phyloP scores from a whole-genome alignment of 169 alveolate genomes.

The Plasmodium cynomolgi region DNA sequence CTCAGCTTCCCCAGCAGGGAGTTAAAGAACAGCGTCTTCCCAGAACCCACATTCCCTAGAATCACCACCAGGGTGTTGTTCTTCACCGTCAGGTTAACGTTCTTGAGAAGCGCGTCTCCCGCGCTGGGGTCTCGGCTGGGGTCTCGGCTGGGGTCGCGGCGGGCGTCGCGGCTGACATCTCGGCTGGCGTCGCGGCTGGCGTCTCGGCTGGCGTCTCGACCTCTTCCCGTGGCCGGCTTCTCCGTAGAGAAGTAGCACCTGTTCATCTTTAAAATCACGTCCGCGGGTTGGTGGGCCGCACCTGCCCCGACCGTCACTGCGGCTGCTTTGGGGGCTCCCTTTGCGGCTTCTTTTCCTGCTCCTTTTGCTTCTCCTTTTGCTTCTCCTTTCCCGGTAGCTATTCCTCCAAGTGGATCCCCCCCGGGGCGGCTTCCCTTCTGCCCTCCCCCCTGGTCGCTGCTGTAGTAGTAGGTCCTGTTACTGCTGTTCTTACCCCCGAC shows the following conservation, averaged over 20 bases:
- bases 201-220: neutral
- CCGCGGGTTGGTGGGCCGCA: neutral
- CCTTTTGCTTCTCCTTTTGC: no score
- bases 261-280: neutral
- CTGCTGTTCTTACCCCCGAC: neutral
- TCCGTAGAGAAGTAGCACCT: neutral
- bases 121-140: no score
- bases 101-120: neutral
- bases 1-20: slow-evolving; percentile 81
- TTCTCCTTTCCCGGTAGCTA: no score
- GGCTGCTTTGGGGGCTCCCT: no score
- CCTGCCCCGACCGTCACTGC: no score
- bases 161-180: neutral
- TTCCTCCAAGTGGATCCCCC: neutral
- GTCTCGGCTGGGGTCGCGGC: neutral
- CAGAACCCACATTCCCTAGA: slow-evolving; percentile 93
- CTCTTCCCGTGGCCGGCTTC: neutral
- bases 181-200: neutral
- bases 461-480: neutral
- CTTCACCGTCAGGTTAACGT: slow-evolving; percentile 30
- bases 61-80: slow-evolving; percentile 72
- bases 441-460: neutral
- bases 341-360: no score
- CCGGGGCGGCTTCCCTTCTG: no score
- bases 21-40: slow-evolving; percentile 88